Evolutionary conservation across 148 eudicot species (phyloP), one percentile per base, ranked within the genome.

Genomic region (Vaccinium macrocarpon): DNA sequence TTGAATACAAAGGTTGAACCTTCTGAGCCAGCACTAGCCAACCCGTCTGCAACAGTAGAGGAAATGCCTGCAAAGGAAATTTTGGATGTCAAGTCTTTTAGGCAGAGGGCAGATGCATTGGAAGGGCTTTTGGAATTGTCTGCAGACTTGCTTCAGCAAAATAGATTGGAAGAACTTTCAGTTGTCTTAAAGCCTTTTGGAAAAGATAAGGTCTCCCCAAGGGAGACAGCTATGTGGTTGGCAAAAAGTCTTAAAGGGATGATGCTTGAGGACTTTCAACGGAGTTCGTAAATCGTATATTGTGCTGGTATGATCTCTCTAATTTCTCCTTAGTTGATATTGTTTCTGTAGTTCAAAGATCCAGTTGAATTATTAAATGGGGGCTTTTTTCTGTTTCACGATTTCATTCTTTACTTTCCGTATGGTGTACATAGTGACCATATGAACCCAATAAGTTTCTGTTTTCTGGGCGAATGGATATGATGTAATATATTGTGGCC

Each of bases 61-160:
- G 92, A 92, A 76, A 70, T 87, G 59, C 89, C 92, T 21, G 89
- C 55, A 1, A 94, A 90, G 87, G 99, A 97, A 89, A 90, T 81
- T 52, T 80, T 97, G 87, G 99, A 97, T 85, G 96, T 97, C n/a
- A 95, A 91, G 64, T 97, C 99, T 19, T 93, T 90, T 62, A 90
- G 94, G 79, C 99, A 97, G 88, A 90, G 99, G 82, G 98, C 99
- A 71, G 99, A 94, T 80, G 99, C 99, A 75, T 93, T 97, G 27
- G 99, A 97, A 88, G 99, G 94, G 62, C 89, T 97, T 42, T 86
- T 97, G 32, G 99, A 97, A 89, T 84, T 97, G 82, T 97, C 98
- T 0, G 99, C 99, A 13, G 99, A 97, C 59, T 88, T 97, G 88
- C 90, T 97, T 83, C 94, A 97, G 90, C 96, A 92, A 59, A 90